These are phyloP conservation scores for Rubroshorea leprosula DNA, from an alignment of 345 rosid species.

Conservation along the genomic window DNA sequence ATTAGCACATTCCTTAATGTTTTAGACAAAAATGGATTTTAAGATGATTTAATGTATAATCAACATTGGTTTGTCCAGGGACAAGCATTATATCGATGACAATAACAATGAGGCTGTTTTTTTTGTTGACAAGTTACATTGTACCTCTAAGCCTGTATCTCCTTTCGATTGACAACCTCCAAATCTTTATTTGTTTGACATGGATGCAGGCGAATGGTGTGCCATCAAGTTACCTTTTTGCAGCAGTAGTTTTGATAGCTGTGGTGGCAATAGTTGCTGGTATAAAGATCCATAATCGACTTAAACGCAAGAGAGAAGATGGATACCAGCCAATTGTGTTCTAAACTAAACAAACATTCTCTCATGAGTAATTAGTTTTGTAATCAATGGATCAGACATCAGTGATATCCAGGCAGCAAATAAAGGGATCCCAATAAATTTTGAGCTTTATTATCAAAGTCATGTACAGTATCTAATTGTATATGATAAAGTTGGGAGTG, in stretches of 20 bases:
- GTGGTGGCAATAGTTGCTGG: constrained; percentile 17
- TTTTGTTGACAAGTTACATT: constrained; percentile 14
- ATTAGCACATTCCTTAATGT: too few species aligned
- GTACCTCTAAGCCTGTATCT: too few species aligned
- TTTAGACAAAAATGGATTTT: not conserved
- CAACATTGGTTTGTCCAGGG: constrained; percentile 11
- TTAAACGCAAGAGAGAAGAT: constrained; percentile 28
- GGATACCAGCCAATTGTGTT: constrained; percentile 41
- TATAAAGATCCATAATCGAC: constrained; percentile 21
- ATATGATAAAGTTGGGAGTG: too few species aligned
- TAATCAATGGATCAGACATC: too few species aligned
- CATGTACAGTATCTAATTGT: too few species aligned
- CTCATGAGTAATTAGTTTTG: not conserved
- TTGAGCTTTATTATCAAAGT: too few species aligned
- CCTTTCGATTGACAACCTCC: too few species aligned
- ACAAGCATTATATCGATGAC: not conserved
- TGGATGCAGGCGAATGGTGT: constrained; percentile 16
- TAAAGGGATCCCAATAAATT: too few species aligned
- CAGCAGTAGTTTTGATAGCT: constrained; percentile 24
- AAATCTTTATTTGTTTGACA: not conserved
- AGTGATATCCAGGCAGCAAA: too few species aligned
- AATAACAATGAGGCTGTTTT: not conserved
- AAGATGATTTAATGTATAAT: not conserved
- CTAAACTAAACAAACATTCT: constrained; percentile 11
- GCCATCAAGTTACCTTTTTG: constrained; percentile 11